These are phyloP conservation scores for Lipomyces chichibuensis DNA, from an alignment of 805 yeast genomes.

Conservation along the genomic window DNA sequence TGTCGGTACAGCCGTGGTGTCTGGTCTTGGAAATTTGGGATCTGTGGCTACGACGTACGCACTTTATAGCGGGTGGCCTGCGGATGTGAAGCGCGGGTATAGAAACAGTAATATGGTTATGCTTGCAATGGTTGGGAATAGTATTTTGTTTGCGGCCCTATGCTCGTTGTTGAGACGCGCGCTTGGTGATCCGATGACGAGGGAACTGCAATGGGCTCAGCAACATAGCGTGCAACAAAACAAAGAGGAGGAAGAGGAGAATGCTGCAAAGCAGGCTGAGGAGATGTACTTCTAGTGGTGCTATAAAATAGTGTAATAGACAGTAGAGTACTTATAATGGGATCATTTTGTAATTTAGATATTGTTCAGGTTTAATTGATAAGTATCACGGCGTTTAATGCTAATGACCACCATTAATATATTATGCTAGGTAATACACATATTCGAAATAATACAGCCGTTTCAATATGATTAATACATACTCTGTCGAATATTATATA, in stretches of 20 bases:
- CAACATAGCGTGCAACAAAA: slow-evolving; percentile 14
- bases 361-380: not conserved
- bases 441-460: not conserved
- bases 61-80: slow-evolving; percentile 84
- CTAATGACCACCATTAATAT: not conserved
- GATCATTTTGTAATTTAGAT: not conserved
- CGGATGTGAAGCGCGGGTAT: slow-evolving; percentile 63
- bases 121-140: slow-evolving; percentile 73
- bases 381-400: too few relatives aligned
- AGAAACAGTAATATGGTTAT: slow-evolving; percentile 81
- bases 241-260: slow-evolving; percentile 9
- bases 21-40: slow-evolving; percentile 86
- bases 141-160: slow-evolving; percentile 57
- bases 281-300: not conserved
- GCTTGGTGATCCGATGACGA: slow-evolving; percentile 45
- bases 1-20: slow-evolving; percentile 77
- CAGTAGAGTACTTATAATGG: not conserved
- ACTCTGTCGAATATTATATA: not conserved
- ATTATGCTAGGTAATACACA: not conserved
- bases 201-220: slow-evolving; percentile 26
- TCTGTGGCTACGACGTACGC: slow-evolving; percentile 86
- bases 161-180: slow-evolving; percentile 43
- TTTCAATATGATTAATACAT: not conserved
- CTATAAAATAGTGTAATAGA: not conserved
- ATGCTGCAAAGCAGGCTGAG: not conserved